Evolutionary conservation across 1,284 basidiomycete genomes (phyloP), one percentile per base, ranked within the genome.

Genomic region (Wallemia mellicola): DNA sequence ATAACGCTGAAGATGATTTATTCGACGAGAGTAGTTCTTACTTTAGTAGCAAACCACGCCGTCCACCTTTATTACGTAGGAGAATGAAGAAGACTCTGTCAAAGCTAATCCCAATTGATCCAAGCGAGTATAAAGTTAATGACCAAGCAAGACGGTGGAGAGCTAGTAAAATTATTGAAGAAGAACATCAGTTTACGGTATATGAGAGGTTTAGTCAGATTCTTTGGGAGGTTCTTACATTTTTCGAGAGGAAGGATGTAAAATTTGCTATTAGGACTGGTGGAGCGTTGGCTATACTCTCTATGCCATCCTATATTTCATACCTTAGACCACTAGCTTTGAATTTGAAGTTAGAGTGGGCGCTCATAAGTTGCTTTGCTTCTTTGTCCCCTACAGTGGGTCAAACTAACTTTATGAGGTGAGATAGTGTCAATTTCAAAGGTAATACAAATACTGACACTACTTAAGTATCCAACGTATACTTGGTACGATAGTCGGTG

Each of bases 341-440:
- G 28, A 77, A 78, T 59, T 89, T 82, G 66, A 77, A 81, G 65
- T 88, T 88, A 38, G 87, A 95, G 69, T 96, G 91, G 91, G 88
- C 88, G 1, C 71, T 96, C 65, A 86, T 96, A 62, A 83, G 81
- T 88, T 82, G 60, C 68, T 86, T 92, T 65, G 80, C 85, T 17
- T 85, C 89, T 3, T 83, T 91, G 68, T 86, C 82, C 30, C 86
- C 85, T 0, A 88, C 85, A 1, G 81, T 92, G 56, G 84, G 84
- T 61, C 82, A 80, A 48, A 82, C 83, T 64, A 65, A 80, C 75
- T 25, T 2, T 3, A 22, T 27, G 48, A 61, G 63, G 28, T 65
- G 61, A 19, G 48, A 62, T 5, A 24, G n/a, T 61, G n/a, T n/a
- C n/a, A n/a, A n/a, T n/a, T 54, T 11, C 1, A 22, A 55, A 58